Conservation (phyloP, 2,329 filamentous ascomycete species). For the Diaporthe ilicicola region DNA sequence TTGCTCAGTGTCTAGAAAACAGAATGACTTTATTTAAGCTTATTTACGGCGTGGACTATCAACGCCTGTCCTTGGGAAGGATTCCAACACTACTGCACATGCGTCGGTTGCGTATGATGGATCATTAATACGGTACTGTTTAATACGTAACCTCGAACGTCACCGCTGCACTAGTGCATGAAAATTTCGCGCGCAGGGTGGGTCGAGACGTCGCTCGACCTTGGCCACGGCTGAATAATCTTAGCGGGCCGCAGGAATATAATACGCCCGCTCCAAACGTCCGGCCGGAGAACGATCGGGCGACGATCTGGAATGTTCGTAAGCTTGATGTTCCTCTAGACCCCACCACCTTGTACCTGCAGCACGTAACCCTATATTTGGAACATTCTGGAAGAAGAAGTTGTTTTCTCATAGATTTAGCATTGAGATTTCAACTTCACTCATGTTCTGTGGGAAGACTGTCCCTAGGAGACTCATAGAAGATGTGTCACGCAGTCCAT, state of each 20-base stretch:
- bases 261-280: slow-evolving; percentile 4
- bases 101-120: background rate
- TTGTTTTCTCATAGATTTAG: background rate
- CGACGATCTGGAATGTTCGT: slow-evolving; percentile 13
- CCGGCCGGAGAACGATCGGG: no score
- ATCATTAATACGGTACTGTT: background rate
- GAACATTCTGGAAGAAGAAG: background rate
- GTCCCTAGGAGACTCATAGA: no score
- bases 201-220: background rate
- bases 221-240: slow-evolving; percentile 9
- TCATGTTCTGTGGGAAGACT: no score
- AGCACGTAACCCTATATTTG: background rate
- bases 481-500: no score
- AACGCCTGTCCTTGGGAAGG: background rate
- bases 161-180: background rate
- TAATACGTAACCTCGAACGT: background rate
- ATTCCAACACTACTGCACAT: background rate
- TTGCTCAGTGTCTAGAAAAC: no score
- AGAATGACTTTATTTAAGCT: no score
- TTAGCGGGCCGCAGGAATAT: slow-evolving; percentile 6
- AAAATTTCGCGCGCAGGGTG: slow-evolving; percentile 3
- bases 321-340: background rate
- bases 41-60: background rate
- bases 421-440: no score
- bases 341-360: background rate